Evolutionary conservation across 1,284 basidiomycete species (phyloP), one percentile per base, ranked within the genome.

Genomic region (Malassezia slooffiae): DNA sequence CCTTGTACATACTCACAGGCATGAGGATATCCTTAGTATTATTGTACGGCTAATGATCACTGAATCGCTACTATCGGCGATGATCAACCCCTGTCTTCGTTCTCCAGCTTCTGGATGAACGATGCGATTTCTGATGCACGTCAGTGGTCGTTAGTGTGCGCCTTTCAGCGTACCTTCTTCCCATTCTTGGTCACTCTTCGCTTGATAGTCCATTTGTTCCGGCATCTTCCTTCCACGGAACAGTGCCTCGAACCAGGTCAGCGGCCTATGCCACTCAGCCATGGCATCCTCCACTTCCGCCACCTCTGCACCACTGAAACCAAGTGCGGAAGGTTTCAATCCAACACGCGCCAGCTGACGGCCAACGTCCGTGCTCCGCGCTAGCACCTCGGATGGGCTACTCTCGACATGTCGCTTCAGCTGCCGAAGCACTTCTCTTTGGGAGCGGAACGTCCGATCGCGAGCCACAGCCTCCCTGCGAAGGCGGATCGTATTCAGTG

Each of bases 161-260:
- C 27, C 21, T 26, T 3, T 33, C 24, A 26, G n/a, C n/a, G 5
- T 31, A 43, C 41, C 41, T 38, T 38, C 10, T 17, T 44, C 42
- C 41, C 41, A 43, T 15, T 43, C 13, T 10, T 17, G 9, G 3
- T 37, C 15, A 35, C 15, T 20, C 20, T 11, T 20, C 34, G 5
- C n/a, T 24, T 4, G 22, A 15, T 27, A 20, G 6, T 5, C 11
- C n/a, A 3, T 15, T 21, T 9, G 20, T 13, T 13, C 9, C 5
- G 20, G 34, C 16, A 20, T 16, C 21, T 21, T 8, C 11, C 28
- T 36, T 48, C 7, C 31, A 15, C 15, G 36, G 36, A 48, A 48
- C 10, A 48, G 36, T 12, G 34, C 46, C 11, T 48, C 46, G 16
- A 21, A 43, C 46, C 46, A 48, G 15, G 40, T 37, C 8, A 48